Conservation (phyloP, 331 rosid genomes). For the Quercus lobata region DNA sequence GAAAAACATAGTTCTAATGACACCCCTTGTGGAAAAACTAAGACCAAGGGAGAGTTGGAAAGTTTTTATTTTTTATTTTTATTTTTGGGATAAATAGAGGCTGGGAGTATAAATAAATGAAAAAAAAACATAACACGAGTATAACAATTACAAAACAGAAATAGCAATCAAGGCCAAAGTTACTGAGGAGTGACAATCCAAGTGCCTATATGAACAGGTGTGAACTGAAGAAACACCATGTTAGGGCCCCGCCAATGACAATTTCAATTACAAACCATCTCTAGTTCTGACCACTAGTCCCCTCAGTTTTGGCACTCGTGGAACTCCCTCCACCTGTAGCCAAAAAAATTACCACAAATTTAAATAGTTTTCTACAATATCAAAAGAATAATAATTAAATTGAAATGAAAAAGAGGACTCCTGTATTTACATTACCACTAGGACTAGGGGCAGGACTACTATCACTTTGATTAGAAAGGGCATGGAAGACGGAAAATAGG, state of each 20-base stretch:
- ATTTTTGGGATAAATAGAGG: no score
- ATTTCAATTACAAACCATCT: slow-evolving; percentile 10
- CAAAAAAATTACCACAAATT: background rate
- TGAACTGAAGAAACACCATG: background rate
- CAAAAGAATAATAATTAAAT: background rate
- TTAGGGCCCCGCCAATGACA: slow-evolving; percentile 12
- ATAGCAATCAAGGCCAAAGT: background rate
- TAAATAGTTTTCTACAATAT: background rate
- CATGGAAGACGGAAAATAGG: slow-evolving; percentile 53
- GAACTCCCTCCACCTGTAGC: slow-evolving; percentile 8
- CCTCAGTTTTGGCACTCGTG: background rate
- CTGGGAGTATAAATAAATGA: no score
- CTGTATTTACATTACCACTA: slow-evolving; percentile 26
- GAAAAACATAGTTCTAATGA: no score
- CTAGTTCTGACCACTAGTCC: slow-evolving; percentile 10
- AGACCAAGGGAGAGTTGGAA: no score
- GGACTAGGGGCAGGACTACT: slow-evolving; percentile 33
- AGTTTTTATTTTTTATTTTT: no score
- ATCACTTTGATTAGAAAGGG: slow-evolving; percentile 29
- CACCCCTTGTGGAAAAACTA: no score
- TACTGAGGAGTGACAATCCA: background rate
- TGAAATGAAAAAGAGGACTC: background rate
- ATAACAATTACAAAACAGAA: no score
- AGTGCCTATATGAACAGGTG: slow-evolving; percentile 8
- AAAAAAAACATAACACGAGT: no score